Conservation (phyloP, 139 green algal genomes). For the Closterium sp. region DNA sequence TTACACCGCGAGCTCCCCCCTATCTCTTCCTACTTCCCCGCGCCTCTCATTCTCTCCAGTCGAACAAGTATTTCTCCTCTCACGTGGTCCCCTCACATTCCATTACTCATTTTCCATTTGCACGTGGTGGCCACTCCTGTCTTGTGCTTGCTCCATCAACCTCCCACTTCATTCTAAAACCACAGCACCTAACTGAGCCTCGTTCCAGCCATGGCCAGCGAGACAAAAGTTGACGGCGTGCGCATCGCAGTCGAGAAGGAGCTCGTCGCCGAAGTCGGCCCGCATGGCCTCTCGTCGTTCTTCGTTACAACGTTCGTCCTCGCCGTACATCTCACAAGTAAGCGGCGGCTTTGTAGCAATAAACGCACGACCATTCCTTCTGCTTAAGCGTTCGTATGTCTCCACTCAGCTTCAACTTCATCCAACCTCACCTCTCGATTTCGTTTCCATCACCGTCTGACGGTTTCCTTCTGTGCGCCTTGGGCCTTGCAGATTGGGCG, state of each 20-base stretch:
- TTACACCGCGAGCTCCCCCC: too few relatives aligned
- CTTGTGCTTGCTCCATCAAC: background rate
- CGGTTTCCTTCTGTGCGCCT: background rate
- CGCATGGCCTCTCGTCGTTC: background rate
- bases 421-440: background rate
- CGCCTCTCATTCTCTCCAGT: too few relatives aligned
- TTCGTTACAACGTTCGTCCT: background rate
- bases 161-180: background rate
- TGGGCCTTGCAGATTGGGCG: slow-evolving; percentile 25
- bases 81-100: too few relatives aligned
- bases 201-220: background rate
- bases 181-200: background rate
- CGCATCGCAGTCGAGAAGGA: background rate
- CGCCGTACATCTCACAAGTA: background rate
- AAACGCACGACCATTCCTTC: background rate
- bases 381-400: background rate
- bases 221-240: background rate
- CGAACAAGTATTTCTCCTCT: too few relatives aligned
- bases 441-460: background rate
- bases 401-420: background rate
- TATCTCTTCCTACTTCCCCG: too few relatives aligned
- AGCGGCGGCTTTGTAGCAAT: background rate
- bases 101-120: too few relatives aligned
- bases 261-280: background rate
- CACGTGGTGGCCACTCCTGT: too few relatives aligned